phyloP scores from a whole-genome alignment of 2,329 filamentous ascomycete genomes.

The Trichocomaceae sp. region DNA sequence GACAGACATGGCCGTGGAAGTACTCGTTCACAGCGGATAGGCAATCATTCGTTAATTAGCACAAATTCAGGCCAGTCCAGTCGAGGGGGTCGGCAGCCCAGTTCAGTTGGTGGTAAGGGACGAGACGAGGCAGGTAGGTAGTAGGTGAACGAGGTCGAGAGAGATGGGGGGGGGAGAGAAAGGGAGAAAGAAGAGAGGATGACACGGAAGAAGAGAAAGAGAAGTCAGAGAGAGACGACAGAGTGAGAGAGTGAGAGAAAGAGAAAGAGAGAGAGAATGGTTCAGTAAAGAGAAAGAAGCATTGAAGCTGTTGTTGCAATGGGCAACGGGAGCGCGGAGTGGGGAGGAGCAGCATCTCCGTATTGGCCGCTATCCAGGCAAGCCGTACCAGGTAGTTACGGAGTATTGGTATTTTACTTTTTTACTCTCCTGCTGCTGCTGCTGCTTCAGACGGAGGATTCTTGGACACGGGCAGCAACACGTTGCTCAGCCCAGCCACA shows the following conservation, averaged over 20 bases:
- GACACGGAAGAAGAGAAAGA: constrained; percentile 1
- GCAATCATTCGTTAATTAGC: background rate
- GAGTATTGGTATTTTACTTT: background rate
- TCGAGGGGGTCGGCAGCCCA: constrained; percentile 12
- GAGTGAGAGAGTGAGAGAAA: background rate
- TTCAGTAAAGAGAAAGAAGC: constrained; percentile 3
- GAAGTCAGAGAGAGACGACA: background rate
- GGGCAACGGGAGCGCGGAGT: constrained; percentile 7
- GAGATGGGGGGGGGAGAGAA: constrained; percentile 10
- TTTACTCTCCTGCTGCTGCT: background rate
- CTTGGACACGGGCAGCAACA: background rate
- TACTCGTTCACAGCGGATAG: background rate
- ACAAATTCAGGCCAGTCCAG: background rate
- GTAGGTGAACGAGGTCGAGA: constrained; percentile 18
- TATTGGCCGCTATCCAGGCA: background rate
- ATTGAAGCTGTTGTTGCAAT: constrained; percentile 9
- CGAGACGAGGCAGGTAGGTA: background rate
- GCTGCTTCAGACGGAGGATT: too few species aligned
- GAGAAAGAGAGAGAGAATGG: constrained; percentile 5
- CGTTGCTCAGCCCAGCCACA: constrained; percentile 8
- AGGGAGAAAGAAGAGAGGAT: constrained; percentile 17
- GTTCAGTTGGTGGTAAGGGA: background rate
- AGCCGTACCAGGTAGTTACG: too few species aligned
- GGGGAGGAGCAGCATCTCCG: constrained; percentile 4
- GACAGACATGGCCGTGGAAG: background rate